Percentiles rank a stretch among this genome's conserved stretches.
Evolutionary conservation across 257 asterid genomes (phyloP).

Genomic region (Fraxinus excelsior): DNA sequence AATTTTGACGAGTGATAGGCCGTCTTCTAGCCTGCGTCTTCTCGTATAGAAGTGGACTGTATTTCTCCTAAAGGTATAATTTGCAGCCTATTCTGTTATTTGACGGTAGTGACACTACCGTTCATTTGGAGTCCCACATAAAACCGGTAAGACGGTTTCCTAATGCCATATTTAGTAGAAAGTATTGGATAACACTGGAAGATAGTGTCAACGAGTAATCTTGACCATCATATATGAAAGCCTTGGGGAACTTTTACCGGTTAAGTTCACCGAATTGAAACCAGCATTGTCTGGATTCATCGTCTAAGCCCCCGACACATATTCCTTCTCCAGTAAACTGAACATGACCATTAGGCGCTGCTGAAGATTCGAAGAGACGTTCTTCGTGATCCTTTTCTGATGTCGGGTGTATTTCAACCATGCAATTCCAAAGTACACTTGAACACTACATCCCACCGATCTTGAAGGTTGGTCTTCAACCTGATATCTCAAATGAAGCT

Average conservation of each 20-base stretch:
- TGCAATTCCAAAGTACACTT: conserved; percentile 73
- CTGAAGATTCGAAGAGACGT: conserved; percentile 67
- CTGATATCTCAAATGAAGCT: conserved; percentile 89
- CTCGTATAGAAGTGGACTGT: too few relatives aligned
- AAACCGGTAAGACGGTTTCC: neutral
- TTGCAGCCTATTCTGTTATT: neutral
- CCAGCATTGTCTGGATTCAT: neutral
- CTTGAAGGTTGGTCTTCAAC: conserved; percentile 73
- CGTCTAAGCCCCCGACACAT: conserved; percentile 48
- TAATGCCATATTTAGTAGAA: neutral
- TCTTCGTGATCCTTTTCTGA: conserved; percentile 80
- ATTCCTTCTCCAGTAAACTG: conserved; percentile 85
- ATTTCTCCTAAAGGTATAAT: neutral
- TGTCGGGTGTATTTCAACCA: conserved; percentile 82
- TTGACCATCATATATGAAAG: neutral
- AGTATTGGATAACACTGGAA: neutral
- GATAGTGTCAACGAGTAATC: neutral
- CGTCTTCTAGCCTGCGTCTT: too few relatives aligned
- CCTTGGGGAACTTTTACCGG: neutral
- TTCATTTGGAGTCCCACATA: neutral
- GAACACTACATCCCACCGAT: conserved; percentile 79
- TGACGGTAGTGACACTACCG: too few relatives aligned
- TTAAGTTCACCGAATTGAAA: neutral
- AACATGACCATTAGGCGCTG: conserved; percentile 82
- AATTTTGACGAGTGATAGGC: too few relatives aligned